These are phyloP conservation scores for Mycena maculata DNA, from an alignment of 768 basidiomycete genomes.

Conservation along the genomic window DNA sequence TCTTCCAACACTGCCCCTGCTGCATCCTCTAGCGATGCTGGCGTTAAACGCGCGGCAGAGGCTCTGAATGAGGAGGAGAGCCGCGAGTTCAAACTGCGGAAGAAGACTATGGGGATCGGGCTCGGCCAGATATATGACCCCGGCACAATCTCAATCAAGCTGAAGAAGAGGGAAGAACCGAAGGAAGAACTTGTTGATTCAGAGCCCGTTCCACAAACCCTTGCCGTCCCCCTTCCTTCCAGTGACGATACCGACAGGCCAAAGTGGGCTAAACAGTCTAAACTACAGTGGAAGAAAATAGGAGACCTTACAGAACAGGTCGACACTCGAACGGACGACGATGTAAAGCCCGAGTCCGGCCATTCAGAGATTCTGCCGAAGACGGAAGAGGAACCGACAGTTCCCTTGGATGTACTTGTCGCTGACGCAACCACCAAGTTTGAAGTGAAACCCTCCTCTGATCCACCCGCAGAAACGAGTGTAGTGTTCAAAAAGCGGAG, in stretches of 20 bases:
- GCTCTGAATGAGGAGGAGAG: conserved; percentile 61
- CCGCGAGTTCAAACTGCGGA: conserved; percentile 74
- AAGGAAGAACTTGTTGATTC: conserved; percentile 52
- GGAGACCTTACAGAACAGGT: conserved; percentile 24
- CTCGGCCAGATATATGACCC: conserved; percentile 89
- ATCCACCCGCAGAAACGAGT: conserved; percentile 17
- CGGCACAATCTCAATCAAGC: conserved; percentile 71
- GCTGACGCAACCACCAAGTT: conserved; percentile 14
- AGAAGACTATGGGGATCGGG: conserved; percentile 68
- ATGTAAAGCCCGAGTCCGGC: conserved; percentile 13
- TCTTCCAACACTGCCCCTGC: conserved; percentile 37
- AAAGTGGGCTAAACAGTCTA: conserved; percentile 51
- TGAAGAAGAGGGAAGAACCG: conserved; percentile 68
- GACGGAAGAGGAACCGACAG: conserved; percentile 12
- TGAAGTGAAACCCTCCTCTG: conserved; percentile 17
- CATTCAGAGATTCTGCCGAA: background rate
- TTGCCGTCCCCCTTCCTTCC: conserved; percentile 18
- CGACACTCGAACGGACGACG: background rate
- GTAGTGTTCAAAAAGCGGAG: conserved; percentile 49
- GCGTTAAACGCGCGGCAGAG: conserved; percentile 53
- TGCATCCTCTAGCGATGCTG: conserved; percentile 32
- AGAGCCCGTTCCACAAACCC: conserved; percentile 24
- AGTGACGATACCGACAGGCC: conserved; percentile 27
- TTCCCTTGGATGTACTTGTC: conserved; percentile 3
- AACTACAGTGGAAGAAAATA: conserved; percentile 45